phyloP scores from a whole-genome alignment of 2,329 filamentous ascomycete species.

The Penicillium sp. region DNA sequence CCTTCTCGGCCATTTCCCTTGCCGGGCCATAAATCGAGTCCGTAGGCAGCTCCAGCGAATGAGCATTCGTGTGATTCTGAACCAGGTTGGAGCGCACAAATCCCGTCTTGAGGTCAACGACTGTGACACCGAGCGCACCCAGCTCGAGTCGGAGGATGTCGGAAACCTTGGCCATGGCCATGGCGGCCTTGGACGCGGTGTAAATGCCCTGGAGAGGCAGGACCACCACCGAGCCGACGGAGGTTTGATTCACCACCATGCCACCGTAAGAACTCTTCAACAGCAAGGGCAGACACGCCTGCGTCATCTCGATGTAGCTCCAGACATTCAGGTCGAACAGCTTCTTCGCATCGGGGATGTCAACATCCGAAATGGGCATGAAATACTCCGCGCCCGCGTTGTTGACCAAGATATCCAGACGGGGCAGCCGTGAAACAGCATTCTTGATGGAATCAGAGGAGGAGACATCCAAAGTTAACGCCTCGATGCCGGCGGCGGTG shows the following conservation, averaged over 20 bases:
- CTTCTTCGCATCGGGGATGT: conserved; percentile 29
- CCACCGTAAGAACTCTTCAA: conserved; percentile 22
- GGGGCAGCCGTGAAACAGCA: conserved; percentile 15
- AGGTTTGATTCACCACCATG: conserved; percentile 41
- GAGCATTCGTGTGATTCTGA: background rate
- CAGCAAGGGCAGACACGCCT: conserved; percentile 34
- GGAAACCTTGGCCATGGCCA: conserved; percentile 3
- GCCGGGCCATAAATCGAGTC: background rate
- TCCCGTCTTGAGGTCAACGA: conserved; percentile 4
- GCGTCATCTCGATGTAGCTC: conserved; percentile 29
- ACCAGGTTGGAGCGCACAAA: background rate
- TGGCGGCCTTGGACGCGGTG: conserved; percentile 23
- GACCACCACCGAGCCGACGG: conserved; percentile 28
- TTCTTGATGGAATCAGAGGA: conserved; percentile 7
- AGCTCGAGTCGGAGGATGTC: conserved; percentile 3
- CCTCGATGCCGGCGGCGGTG: conserved; percentile 1
- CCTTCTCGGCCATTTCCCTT: background rate
- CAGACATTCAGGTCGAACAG: conserved; percentile 39
- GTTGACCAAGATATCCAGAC: conserved; percentile 4
- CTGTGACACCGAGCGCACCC: background rate
- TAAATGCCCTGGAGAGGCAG: conserved; percentile 35
- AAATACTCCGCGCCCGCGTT: conserved; percentile 14
- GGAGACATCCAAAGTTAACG: conserved; percentile 2
- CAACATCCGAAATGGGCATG: conserved; percentile 30
- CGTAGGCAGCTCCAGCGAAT: background rate